Percentiles rank a stretch among this genome's conserved stretches.
Conservation (phyloP, 495 filamentous ascomycete genomes). For the Penicillium argentinense region DNA sequence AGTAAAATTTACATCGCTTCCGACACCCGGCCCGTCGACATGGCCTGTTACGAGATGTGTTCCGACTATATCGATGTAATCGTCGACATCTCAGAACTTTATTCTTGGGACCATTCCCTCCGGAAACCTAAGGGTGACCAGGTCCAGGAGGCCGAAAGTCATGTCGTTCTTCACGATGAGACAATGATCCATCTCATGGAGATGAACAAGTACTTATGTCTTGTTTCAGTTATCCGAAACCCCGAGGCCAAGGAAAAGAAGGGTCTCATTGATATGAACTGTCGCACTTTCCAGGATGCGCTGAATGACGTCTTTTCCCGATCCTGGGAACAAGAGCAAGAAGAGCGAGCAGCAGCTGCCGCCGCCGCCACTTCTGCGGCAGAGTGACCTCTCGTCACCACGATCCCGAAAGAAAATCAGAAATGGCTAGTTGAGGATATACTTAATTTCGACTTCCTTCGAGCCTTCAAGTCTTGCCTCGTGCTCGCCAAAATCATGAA, state of each 20-base stretch:
- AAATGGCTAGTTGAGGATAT: too few species aligned
- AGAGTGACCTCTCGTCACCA: too few species aligned
- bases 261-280: constrained; percentile 61
- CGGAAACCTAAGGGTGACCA: constrained; percentile 60
- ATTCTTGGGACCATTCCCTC: constrained; percentile 69
- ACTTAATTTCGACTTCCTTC: too few species aligned
- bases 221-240: constrained; percentile 76
- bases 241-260: constrained; percentile 55
- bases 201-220: constrained; percentile 82
- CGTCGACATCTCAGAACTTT: constrained; percentile 92
- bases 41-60: constrained; percentile 94
- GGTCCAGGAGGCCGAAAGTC: constrained; percentile 75
- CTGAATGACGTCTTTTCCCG: constrained; percentile 57
- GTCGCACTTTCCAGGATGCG: constrained; percentile 59
- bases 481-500: not conserved
- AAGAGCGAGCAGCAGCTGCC: constrained; percentile 14
- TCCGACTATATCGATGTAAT: constrained; percentile 98
- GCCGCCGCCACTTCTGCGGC: too few species aligned
- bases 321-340: constrained; percentile 41
- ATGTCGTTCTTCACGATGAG: constrained; percentile 75
- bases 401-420: too few species aligned
- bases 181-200: constrained; percentile 84
- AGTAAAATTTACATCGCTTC: constrained; percentile 99
- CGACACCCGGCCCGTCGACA: constrained; percentile 87
- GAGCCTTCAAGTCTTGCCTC: too few species aligned